A percentile compares a stretch with the other conserved stretches of the same genome.
These are phyloP conservation scores for Ostreobium quekettii DNA, from an alignment of 139 green algal genomes.

Conservation along the genomic window DNA sequence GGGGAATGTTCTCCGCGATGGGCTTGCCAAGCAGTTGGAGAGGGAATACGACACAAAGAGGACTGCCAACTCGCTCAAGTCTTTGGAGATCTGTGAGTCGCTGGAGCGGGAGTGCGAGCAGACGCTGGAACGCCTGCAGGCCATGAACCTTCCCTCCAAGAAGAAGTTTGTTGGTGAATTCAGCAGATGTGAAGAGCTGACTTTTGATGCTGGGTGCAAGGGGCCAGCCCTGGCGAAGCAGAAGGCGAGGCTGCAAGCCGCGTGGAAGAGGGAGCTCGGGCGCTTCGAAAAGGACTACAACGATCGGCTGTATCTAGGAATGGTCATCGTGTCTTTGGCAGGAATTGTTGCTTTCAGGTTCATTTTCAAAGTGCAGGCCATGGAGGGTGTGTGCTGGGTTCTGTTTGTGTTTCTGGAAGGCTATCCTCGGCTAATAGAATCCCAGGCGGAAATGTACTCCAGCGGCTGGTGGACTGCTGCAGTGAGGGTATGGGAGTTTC, in stretches of 20 bases:
- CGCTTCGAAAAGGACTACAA: slow-evolving; percentile 75
- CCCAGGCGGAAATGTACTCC: not conserved
- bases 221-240: slow-evolving; percentile 17
- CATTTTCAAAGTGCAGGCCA: slow-evolving; percentile 28
- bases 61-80: not conserved
- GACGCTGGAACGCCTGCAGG: slow-evolving; percentile 28
- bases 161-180: slow-evolving; percentile 49
- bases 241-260: slow-evolving; percentile 27
- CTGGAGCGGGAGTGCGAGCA: slow-evolving; percentile 26
- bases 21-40: not conserved
- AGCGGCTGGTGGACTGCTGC: not conserved
- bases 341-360: slow-evolving; percentile 51
- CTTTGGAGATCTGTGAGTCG: not conserved
- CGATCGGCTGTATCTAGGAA: slow-evolving; percentile 58
- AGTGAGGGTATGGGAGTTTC: slow-evolving; percentile 1
- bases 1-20: not conserved
- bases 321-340: slow-evolving; percentile 44
- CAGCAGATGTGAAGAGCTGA: slow-evolving; percentile 25
- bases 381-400: slow-evolving; percentile 54
- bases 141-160: slow-evolving; percentile 45
- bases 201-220: slow-evolving; percentile 36
- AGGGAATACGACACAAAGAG: not conserved
- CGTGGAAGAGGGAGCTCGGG: slow-evolving; percentile 34
- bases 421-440: not conserved
- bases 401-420: slow-evolving; percentile 62